Conservation (phyloP, 2,329 filamentous ascomycete species). For the Penicillium sp. region DNA sequence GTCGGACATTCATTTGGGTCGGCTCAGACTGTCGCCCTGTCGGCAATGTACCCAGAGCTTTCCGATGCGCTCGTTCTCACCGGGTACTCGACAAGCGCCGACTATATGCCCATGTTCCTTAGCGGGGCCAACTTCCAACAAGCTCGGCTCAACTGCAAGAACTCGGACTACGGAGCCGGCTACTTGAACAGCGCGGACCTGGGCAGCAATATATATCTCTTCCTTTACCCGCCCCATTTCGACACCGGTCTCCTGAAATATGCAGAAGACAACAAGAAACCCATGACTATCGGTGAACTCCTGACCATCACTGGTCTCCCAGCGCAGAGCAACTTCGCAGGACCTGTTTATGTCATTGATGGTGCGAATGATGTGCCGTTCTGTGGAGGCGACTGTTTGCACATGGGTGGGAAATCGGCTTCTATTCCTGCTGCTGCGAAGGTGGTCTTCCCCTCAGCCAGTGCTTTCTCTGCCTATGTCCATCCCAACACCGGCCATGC, state of each 20-base stretch:
- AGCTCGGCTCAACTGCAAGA: conserved; percentile 15
- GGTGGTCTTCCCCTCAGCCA: conserved; percentile 16
- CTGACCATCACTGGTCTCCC: conserved; percentile 15
- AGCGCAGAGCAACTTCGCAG: conserved; percentile 13
- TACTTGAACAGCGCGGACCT: conserved; percentile 21
- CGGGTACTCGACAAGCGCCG: conserved; percentile 32
- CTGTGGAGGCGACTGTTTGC: conserved; percentile 26
- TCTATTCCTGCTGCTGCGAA: conserved; percentile 15
- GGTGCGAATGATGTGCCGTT: conserved; percentile 21
- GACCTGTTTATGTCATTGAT: conserved; percentile 25
- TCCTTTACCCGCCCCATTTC: conserved; percentile 14
- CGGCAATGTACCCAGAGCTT: conserved; percentile 32
- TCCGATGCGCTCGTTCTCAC: conserved; percentile 41
- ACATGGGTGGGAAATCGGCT: conserved; percentile 13
- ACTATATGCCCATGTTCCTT: conserved; percentile 15
- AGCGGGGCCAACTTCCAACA: conserved; percentile 19
- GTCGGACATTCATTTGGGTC: conserved; percentile 40
- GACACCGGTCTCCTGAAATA: conserved; percentile 11
- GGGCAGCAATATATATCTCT: conserved; percentile 14
- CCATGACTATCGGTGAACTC: conserved; percentile 26
- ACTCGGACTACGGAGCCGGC: conserved; percentile 17
- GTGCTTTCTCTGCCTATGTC: conserved; percentile 22
- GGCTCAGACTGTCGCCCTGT: conserved; percentile 29
- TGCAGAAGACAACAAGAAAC: conserved; percentile 23
- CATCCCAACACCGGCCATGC: conserved; percentile 27